A percentile compares a stretch with the other conserved stretches of the same genome.
Conservation (phyloP, 2,329 filamentous ascomycete genomes). For the Juglanconis oblonga region DNA sequence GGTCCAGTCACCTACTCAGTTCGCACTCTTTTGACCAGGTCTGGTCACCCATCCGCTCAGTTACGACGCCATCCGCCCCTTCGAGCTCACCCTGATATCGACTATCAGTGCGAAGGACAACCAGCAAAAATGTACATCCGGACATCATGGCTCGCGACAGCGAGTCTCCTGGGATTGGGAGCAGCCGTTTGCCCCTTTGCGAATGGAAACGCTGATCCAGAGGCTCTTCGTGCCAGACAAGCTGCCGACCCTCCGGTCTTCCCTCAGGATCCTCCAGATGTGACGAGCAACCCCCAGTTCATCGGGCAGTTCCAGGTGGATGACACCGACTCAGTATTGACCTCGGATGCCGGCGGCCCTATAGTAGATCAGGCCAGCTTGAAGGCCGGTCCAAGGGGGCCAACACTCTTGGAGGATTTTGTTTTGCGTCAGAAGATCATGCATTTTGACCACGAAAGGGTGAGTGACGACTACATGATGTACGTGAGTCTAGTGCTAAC, state of each 20-base stretch:
- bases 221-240: slow-evolving; percentile 25
- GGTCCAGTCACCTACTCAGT: no score
- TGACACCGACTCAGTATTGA: slow-evolving; percentile 55
- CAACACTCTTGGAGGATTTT: slow-evolving; percentile 69
- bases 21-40: neutral
- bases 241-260: slow-evolving; percentile 15
- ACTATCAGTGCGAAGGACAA: neutral
- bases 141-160: neutral
- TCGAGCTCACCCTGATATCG: neutral
- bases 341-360: slow-evolving; percentile 65
- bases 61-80: no score
- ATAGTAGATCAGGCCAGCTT: slow-evolving; percentile 66
- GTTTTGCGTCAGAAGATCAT: slow-evolving; percentile 71
- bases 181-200: slow-evolving; percentile 31
- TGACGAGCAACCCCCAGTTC: slow-evolving; percentile 16
- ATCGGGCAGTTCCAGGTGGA: slow-evolving; percentile 42
- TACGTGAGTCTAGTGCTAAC: no score
- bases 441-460: slow-evolving; percentile 68
- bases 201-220: slow-evolving; percentile 22
- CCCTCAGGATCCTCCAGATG: slow-evolving; percentile 5
- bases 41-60: neutral
- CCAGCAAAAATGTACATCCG: neutral
- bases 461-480: slow-evolving; percentile 31
- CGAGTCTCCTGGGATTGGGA: slow-evolving; percentile 24
- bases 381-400: slow-evolving; percentile 63